Evolutionary conservation across 164 flowering plant genomes (phyloP).

Genomic region (Platanus orientalis): DNA sequence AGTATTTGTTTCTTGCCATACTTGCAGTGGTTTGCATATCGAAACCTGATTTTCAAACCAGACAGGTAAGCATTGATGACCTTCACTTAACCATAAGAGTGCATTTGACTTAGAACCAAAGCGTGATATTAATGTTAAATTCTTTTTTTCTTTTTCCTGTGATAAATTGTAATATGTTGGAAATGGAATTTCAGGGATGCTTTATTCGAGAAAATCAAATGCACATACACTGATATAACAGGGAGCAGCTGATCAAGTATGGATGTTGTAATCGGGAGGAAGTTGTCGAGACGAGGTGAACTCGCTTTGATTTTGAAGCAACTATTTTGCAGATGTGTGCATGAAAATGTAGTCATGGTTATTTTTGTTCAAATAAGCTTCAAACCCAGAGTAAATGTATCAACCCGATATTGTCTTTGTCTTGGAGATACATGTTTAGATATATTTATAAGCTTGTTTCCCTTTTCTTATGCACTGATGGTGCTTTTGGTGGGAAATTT

Average conservation of each 20-base stretch:
- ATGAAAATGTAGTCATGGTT: conserved; percentile 2
- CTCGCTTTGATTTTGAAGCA: no score
- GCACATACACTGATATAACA: conserved; percentile 46
- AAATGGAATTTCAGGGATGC: conserved; percentile 51
- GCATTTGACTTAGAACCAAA: no score
- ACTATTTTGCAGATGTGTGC: no score
- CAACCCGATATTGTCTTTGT: conserved; percentile 2
- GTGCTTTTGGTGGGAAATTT: no score
- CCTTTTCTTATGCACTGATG: no score
- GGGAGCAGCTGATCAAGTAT: conserved; percentile 41
- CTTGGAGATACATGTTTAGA: conserved; percentile 1
- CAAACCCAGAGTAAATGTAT: conserved; percentile 6
- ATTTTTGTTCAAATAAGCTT: conserved; percentile 9
- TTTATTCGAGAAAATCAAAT: conserved; percentile 53
- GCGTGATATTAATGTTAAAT: no score
- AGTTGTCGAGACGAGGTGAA: no score
- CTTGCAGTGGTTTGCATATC: conserved; percentile 85
- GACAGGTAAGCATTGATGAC: conserved; percentile 46
- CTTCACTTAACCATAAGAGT: no score
- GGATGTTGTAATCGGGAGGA: no score
- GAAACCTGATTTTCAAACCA: conserved; percentile 69
- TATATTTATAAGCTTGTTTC: no score
- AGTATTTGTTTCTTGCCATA: no score
- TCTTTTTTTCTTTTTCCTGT: no score
- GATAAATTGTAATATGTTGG: neutral